These are phyloP conservation scores for Secale cereale DNA, from an alignment of 176 grass and related monocot genomes.

Conservation along the genomic window DNA sequence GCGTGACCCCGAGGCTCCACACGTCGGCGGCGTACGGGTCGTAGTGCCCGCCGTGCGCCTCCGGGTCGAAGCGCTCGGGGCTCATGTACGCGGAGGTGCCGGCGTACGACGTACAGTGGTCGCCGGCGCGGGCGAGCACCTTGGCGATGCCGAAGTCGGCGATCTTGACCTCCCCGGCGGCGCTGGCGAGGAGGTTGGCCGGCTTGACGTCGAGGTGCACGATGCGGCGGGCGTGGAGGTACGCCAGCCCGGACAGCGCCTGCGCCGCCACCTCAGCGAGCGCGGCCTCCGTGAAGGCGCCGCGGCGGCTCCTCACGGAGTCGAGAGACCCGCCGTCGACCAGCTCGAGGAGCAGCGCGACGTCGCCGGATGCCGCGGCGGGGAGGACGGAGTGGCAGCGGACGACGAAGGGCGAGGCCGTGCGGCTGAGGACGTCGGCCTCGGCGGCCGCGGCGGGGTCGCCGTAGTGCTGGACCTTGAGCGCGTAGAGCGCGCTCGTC, in stretches of 20 bases:
- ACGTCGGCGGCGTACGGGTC: constrained; percentile 47
- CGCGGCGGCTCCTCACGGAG: background rate
- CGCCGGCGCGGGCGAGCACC: constrained; percentile 25
- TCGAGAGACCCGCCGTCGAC: constrained; percentile 43
- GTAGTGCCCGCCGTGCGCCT: constrained; percentile 18
- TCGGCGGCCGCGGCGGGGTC: constrained; percentile 30
- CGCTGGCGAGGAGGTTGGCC: constrained; percentile 37
- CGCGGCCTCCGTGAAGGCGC: constrained; percentile 34
- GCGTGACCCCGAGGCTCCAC: constrained; percentile 44
- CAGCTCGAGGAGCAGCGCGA: constrained; percentile 46
- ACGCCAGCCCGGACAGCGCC: constrained; percentile 44
- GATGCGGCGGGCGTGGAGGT: constrained; percentile 49
- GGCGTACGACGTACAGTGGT: constrained; percentile 23
- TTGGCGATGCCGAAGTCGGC: constrained; percentile 52
- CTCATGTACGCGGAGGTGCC: constrained; percentile 61
- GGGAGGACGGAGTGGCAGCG: constrained; percentile 45
- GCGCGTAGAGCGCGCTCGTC: constrained; percentile 38
- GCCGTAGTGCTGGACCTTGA: constrained; percentile 46
- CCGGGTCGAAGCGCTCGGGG: constrained; percentile 47
- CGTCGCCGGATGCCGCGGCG: constrained; percentile 5
- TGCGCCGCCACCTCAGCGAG: constrained; percentile 46
- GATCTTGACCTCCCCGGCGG: constrained; percentile 38
- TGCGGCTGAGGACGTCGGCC: constrained; percentile 41
- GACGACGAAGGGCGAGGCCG: constrained; percentile 51
- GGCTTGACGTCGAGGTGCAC: constrained; percentile 60